phyloP scores from a whole-genome alignment of 1,139 yeast genomes.

The Yamadazyma songkhlaensis region DNA sequence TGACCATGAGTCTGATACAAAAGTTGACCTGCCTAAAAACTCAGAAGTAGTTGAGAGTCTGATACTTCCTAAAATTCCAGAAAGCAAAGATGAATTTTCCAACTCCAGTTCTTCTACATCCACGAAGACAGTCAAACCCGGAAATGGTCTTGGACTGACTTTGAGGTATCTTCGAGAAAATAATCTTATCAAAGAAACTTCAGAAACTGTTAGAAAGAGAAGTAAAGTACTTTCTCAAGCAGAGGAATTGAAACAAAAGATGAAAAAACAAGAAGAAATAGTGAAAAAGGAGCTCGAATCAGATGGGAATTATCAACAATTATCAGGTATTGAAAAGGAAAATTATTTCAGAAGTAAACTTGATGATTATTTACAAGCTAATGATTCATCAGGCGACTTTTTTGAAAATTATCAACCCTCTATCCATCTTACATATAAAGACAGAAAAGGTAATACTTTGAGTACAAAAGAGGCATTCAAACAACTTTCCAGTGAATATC shows the following conservation, averaged over 20 bases:
- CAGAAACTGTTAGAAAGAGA: constrained; percentile 18
- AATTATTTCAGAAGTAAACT: constrained; percentile 25
- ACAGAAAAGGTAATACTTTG: constrained; percentile 66
- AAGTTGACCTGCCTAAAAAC: too few species aligned
- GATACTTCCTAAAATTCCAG: too few species aligned
- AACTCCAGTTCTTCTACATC: too few species aligned
- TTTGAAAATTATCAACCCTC: constrained; percentile 56
- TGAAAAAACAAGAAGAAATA: constrained; percentile 37
- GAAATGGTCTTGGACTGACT: constrained; percentile 42
- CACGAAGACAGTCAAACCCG: too few species aligned
- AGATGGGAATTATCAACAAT: constrained; percentile 28
- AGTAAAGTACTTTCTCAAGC: constrained; percentile 30
- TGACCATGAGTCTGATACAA: background rate
- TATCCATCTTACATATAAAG: constrained; percentile 62
- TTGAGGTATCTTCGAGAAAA: constrained; percentile 50
- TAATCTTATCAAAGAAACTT: constrained; percentile 25
- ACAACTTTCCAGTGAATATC: constrained; percentile 80
- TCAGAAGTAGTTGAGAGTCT: too few species aligned
- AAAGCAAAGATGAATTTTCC: too few species aligned
- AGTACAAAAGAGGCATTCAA: constrained; percentile 80
- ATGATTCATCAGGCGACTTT: constrained; percentile 19
- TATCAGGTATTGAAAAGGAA: constrained; percentile 30
- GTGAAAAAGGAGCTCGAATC: constrained; percentile 39
- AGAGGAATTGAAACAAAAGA: constrained; percentile 30
- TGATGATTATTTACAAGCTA: constrained; percentile 27